Conservation (phyloP, 2,329 filamentous ascomycete genomes). For the Boeremia lycopersici region DNA sequence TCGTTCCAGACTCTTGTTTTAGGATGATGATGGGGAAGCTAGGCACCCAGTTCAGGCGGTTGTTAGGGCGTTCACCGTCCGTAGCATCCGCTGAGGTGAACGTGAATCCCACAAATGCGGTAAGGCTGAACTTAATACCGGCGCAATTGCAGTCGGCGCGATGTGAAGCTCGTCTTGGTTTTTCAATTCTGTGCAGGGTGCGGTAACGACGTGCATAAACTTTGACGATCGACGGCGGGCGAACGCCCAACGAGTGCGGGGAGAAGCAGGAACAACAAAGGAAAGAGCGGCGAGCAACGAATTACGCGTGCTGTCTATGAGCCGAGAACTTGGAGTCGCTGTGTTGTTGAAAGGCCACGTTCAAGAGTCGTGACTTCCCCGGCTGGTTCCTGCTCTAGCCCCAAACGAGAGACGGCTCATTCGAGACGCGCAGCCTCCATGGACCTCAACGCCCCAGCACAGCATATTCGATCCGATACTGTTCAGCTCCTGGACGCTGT, state of each 20-base stretch:
- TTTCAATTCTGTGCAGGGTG: slow-evolving; percentile 7
- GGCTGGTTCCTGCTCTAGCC: slow-evolving; percentile 31
- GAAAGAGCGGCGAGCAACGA: slow-evolving; percentile 23
- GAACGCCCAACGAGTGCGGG: slow-evolving; percentile 14
- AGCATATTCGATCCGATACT: slow-evolving; percentile 33
- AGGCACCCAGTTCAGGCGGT: slow-evolving; percentile 16
- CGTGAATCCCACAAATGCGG: slow-evolving; percentile 10
- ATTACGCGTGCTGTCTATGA: slow-evolving; percentile 17
- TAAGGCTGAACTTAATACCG: slow-evolving; percentile 2
- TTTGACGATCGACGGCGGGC: slow-evolving; percentile 15
- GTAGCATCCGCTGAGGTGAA: slow-evolving; percentile 11
- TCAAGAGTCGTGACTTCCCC: slow-evolving; percentile 25
- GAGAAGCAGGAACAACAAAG: slow-evolving; percentile 16
- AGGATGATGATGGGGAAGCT: slow-evolving; percentile 16
- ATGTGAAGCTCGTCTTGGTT: slow-evolving; percentile 5
- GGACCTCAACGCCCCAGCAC: slow-evolving; percentile 31
- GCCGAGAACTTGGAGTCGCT: slow-evolving; percentile 10
- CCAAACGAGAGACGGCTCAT: slow-evolving; percentile 37
- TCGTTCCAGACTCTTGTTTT: slow-evolving; percentile 7
- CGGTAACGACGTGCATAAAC: slow-evolving; percentile 13
- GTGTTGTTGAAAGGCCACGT: slow-evolving; percentile 37
- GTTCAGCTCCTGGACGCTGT: slow-evolving; percentile 45
- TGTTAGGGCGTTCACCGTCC: slow-evolving; percentile 5
- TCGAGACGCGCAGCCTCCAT: slow-evolving; percentile 38
- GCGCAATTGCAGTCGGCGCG: neutral